Conservation (phyloP, 495 filamentous ascomycete species). For the Letharia lupina region DNA sequence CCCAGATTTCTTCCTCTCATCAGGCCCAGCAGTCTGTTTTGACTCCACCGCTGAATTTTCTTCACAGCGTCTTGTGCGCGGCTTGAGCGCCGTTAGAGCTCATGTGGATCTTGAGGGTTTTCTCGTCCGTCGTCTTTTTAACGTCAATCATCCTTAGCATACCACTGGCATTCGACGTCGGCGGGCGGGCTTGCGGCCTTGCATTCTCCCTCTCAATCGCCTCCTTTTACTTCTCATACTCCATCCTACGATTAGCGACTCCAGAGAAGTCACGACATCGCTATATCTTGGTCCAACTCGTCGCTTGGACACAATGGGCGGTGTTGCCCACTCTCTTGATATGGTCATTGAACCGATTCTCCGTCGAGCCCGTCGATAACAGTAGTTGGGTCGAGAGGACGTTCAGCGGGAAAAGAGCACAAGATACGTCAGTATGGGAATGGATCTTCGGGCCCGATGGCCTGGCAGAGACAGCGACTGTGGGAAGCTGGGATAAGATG, state of each 20-base stretch:
- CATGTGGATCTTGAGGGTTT: conserved; percentile 65
- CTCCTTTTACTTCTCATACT: conserved; percentile 83
- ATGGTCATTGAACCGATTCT: conserved; percentile 90
- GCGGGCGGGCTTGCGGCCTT: conserved; percentile 85
- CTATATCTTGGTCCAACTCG: conserved; percentile 51
- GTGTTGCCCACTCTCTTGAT: conserved; percentile 79
- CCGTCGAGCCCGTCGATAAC: conserved; percentile 67
- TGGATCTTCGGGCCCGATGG: conserved; percentile 82
- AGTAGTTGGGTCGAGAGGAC: conserved; percentile 73
- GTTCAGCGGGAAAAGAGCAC: conserved; percentile 58
- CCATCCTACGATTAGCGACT: conserved; percentile 66
- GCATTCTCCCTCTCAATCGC: conserved; percentile 84
- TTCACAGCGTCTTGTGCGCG: conserved; percentile 13
- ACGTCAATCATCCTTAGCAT: conserved; percentile 73
- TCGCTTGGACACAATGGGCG: conserved; percentile 71
- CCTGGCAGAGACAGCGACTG: conserved; percentile 62
- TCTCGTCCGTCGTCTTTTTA: conserved; percentile 73
- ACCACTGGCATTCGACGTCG: conserved; percentile 94
- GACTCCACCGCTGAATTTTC: neutral
- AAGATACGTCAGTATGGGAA: conserved; percentile 55
- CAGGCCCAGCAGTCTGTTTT: neutral
- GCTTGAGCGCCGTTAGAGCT: conserved; percentile 21
- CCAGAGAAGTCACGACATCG: conserved; percentile 71
- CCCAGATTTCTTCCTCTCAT: neutral
- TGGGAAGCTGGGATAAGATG: conserved; percentile 84